Evolutionary conservation across 106 monocot species (phyloP), one percentile per base, ranked within the genome.

Genomic region (Vanilla planifolia): DNA sequence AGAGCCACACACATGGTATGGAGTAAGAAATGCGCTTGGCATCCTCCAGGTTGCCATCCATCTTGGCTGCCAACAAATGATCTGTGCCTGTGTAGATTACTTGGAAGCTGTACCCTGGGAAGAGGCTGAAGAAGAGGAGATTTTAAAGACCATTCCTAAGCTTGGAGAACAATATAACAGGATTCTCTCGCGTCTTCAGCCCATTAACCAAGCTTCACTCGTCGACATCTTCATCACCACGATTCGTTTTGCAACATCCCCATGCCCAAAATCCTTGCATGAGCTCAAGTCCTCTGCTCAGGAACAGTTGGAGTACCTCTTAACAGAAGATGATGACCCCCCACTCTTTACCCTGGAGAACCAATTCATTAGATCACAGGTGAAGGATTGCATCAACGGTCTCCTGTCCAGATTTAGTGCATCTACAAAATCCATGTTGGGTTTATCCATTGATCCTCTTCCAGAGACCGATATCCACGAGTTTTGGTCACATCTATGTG

Each of bases 71-170:
- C 59, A 43, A 20, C 70, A 82, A 33, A 63, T 89, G 21, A 67
- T 85, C 10, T 42, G 19, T 44, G 74, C 61, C 25, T 93, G 85
- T 51, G 17, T 72, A 48, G 79, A 76, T 1, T 89, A 93, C 73
- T 48, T 93, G 66, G 93, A 93, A 59, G 75, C 88, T 8, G 81
- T 72, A 17, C 93, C 93, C 3, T 93, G 93, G 93, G 93, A 93
- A 25, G 93, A 93, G 61, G 70, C 73, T 14, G 88, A 93, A 4
- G 93, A 93, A 70, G 93, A 93, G 37, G 93, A 88, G 59, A 89
- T 93, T 14, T 39, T 93, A 34, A 78, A 65, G 60, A 74, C 48
- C 8, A 34, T 93, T 36, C 81, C 88, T 43, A 15, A 48, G 50
- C 77, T 89, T 3, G 93, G 93, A 16, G 27, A 73, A 1, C 34